These are phyloP conservation scores for Colletotrichum sp. DNA, from an alignment of 2,329 filamentous ascomycete species.

Conservation along the genomic window DNA sequence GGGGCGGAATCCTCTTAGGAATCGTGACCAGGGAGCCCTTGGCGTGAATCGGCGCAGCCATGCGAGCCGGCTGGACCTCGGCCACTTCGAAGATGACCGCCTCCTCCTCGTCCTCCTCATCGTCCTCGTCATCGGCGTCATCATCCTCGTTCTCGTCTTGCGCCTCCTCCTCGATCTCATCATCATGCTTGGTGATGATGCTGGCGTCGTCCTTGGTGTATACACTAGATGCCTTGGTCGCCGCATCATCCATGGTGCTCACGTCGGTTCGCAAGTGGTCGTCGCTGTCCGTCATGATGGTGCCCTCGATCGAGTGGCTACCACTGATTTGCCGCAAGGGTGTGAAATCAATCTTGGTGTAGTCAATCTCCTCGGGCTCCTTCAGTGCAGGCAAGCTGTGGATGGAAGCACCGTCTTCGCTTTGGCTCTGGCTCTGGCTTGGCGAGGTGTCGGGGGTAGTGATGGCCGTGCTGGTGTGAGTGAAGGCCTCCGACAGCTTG, in stretches of 20 bases:
- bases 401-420: conserved; percentile 55
- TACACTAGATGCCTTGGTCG: conserved; percentile 30
- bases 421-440: conserved; percentile 59
- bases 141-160: conserved; percentile 36
- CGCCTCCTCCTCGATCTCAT: conserved; percentile 15
- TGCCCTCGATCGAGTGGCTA: conserved; percentile 39
- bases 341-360: conserved; percentile 62
- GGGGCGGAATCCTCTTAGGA: conserved; percentile 78
- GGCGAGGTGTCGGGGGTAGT: conserved; percentile 58
- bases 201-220: conserved; percentile 24
- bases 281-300: conserved; percentile 19
- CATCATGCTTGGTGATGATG: not conserved
- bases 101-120: conserved; percentile 63
- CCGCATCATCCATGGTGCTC: conserved; percentile 30
- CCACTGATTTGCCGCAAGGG: conserved; percentile 52
- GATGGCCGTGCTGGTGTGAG: conserved; percentile 63
- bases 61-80: conserved; percentile 59
- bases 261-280: conserved; percentile 23
- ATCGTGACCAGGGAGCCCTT: conserved; percentile 86
- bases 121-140: conserved; percentile 51
- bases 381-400: conserved; percentile 44
- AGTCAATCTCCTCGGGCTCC: conserved; percentile 62
- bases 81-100: conserved; percentile 74
- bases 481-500: conserved; percentile 73
- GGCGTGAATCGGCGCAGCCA: conserved; percentile 69